phyloP scores from a whole-genome alignment of 805 yeast species.

The Allodekkera sacchari region DNA sequence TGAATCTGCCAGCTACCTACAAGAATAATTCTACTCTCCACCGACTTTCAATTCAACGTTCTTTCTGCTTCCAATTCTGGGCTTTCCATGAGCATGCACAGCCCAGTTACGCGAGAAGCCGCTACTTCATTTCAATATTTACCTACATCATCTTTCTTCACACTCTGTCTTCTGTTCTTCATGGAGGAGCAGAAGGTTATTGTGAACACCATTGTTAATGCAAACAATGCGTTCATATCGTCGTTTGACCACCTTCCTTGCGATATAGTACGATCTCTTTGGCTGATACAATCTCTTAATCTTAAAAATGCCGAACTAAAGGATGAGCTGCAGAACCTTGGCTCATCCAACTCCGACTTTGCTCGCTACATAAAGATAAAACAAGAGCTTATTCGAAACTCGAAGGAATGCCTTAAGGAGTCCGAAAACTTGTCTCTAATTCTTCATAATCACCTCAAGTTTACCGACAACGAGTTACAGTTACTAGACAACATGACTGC shows the following conservation, averaged over 20 bases:
- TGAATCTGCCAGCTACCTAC: too few relatives aligned
- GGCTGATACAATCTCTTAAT: slow-evolving; percentile 27
- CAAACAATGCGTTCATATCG: slow-evolving; percentile 27
- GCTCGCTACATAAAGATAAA: too few relatives aligned
- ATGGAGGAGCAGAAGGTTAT: too few relatives aligned
- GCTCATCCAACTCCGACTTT: too few relatives aligned
- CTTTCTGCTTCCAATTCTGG: too few relatives aligned
- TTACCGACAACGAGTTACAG: slow-evolving; percentile 17
- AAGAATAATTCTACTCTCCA: too few relatives aligned
- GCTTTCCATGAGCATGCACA: too few relatives aligned
- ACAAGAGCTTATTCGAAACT: slow-evolving; percentile 13
- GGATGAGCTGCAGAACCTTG: slow-evolving; percentile 2
- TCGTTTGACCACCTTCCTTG: slow-evolving; percentile 32
- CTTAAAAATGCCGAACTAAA: slow-evolving; percentile 10
- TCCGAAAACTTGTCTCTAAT: slow-evolving; percentile 14
- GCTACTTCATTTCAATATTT: too few relatives aligned
- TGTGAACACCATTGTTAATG: slow-evolving; percentile 22
- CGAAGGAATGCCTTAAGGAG: slow-evolving; percentile 20
- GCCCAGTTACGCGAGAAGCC: too few relatives aligned
- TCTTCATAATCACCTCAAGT: slow-evolving; percentile 15
- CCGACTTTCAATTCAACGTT: too few relatives aligned
- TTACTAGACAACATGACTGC: slow-evolving; percentile 19
- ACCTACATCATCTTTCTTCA: too few relatives aligned
- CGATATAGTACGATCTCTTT: slow-evolving; percentile 28
- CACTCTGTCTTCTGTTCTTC: too few relatives aligned